Percentiles rank a stretch among this genome's conserved stretches.
Evolutionary conservation across 1,139 yeast species (phyloP).

Genomic region (Kurtzmaniella natalensis): DNA sequence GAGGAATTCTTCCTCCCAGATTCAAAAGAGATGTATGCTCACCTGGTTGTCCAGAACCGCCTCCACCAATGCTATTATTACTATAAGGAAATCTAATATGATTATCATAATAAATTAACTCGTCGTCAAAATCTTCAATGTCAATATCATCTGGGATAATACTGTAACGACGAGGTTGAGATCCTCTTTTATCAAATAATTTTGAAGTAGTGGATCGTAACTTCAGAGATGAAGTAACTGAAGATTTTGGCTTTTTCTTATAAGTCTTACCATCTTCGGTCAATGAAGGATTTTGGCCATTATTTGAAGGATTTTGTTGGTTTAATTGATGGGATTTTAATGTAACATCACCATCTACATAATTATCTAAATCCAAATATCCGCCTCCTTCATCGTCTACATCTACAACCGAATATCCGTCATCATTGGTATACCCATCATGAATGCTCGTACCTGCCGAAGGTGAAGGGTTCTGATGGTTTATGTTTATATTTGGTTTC

Average conservation of each 20-base stretch:
- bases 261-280: background rate
- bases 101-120: conserved; percentile 45
- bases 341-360: conserved; percentile 1
- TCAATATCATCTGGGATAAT: conserved; percentile 68
- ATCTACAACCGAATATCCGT: conserved; percentile 7
- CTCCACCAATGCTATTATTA: conserved; percentile 6
- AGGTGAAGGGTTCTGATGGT: conserved; percentile 2
- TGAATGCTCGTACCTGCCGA: conserved; percentile 6
- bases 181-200: conserved; percentile 65
- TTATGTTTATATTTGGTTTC: conserved; percentile 4
- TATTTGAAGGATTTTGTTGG: background rate
- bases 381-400: conserved; percentile 8
- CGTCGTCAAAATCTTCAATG: conserved; percentile 62
- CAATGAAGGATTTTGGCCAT: background rate
- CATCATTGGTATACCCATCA: conserved; percentile 7
- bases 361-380: background rate
- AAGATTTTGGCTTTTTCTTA: conserved; percentile 21
- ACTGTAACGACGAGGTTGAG: conserved; percentile 68
- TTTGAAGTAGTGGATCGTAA: conserved; percentile 67
- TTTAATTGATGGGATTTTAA: background rate
- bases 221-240: conserved; percentile 34
- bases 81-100: conserved; percentile 37
- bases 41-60: conserved; percentile 18
- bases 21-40: conserved; percentile 32
- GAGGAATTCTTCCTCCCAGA: conserved; percentile 32